Base-by-base conservation (phyloP, 331 rosid genomes). In the Phaseolus coccineus region DNA sequence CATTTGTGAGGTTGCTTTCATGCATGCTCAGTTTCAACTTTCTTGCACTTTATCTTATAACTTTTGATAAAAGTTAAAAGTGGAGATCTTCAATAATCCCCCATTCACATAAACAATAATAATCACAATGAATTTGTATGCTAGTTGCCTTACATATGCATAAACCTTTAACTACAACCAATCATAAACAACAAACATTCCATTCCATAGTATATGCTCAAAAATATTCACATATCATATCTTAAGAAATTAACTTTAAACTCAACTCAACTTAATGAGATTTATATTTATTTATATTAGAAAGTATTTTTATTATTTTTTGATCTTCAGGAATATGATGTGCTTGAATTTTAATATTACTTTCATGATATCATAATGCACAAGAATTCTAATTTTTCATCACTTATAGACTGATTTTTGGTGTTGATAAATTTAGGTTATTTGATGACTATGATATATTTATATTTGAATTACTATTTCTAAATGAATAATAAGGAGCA, bases 21-120 rank as follows among this genome's bases (percentile, higher is more conserved):
- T 58, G 77, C 76, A 69, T 28, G 62, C 82, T 56, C 51, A 19
- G 31, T 69, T 79, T 51, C 71, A 69, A 78, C 82, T 69, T 69
- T 55, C 35, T 55, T 40, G 50, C 48, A 40, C 75, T 68, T 66
- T 77, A 15, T 63, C 69, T 0, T 50, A 55, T 0, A 66, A 25
- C 65, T 63, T 42, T 78, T 30, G 15, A 10, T 30, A 69, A 69
- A 42, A 37, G 65, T 48, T 16, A 4, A 53, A 64, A 51, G 52
- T 16, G 2, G 8, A 33, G 12, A 61, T 59, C 61, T 77, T 77
- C 75, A 77, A 66, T 67, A 12, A 77, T 77, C 57, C 0, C 68
- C 0, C 68, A 66, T 77, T 63, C 52, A 50, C 52, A 50, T 76
- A 76, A 7, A 62, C 5, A 59, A 42, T 48, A 47, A 30, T 47